Evolutionary conservation across 768 basidiomycete species (phyloP), one percentile per base, ranked within the genome.

Genomic region (Phylloporus sp.): DNA sequence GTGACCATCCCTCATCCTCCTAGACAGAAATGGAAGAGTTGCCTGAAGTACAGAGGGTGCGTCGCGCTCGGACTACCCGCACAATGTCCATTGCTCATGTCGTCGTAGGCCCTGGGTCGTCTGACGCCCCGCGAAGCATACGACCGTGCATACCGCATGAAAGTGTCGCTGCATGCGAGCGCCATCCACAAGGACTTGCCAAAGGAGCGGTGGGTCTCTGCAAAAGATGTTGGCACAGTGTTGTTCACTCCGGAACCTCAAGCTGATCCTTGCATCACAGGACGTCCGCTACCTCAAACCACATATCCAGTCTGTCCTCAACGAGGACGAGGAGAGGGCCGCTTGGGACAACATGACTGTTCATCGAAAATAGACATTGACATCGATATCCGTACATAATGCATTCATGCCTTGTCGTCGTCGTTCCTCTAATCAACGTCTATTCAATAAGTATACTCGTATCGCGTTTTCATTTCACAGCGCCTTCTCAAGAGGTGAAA

Each of bases 121-220:
- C 72, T 99, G 62, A 81, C 89, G 37, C 75, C 79, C 26, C 76
- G 79, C 38, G 83, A 97, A 71, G 63, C 73, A 27, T 97, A 93
- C 69, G 94, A 96, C 77, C 90, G 96, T 51, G 81, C 81, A 46
- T 96, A 73, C 79, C 88, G 96, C 52, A 72, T 94, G 67, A 90
- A 91, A 65, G 71, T 82, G n/a, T 86, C 88, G 21, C 26, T 67
- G 15, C 91, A 95, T 44, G 75, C 80, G 45, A 84, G 84, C 46
- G 76, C 91, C 46, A 68, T 89, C 37, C 94, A 97, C 69, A 75
- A 79, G 40, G 75, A 81, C 22, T 77, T 98, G 15, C 79, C 90
- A 49, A 86, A 89, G 66, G 82, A 83, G 17, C 73, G 91, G 64
- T 93, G 90, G 91, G 72, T 77, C 39, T 79, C 77, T 49, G 70